Evolutionary conservation across 495 filamentous ascomycete species (phyloP).

Genomic region (Parachaetomium inaequale): DNA sequence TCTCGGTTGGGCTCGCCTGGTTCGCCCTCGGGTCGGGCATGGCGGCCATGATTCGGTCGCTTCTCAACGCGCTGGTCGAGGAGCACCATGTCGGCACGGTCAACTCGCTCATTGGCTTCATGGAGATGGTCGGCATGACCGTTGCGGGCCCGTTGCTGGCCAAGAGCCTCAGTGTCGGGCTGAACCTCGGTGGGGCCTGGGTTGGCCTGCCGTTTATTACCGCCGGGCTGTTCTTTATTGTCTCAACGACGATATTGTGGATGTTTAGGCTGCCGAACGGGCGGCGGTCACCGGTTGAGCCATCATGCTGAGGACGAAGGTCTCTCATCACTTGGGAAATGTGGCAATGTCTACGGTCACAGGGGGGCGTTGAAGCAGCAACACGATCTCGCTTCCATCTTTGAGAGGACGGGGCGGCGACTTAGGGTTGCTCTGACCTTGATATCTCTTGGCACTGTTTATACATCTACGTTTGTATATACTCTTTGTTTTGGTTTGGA

Average conservation of each 20-base stretch:
- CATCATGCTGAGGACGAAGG: neutral
- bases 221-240: conserved; percentile 22
- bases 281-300: conserved; percentile 2
- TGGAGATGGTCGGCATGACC: conserved; percentile 30
- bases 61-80: conserved; percentile 34
- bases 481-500: neutral
- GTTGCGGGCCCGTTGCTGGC: conserved; percentile 30
- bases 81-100: conserved; percentile 34
- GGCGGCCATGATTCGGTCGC: conserved; percentile 20
- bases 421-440: neutral
- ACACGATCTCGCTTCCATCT: neutral
- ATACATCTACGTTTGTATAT: no score
- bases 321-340: neutral
- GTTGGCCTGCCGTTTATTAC: conserved; percentile 31
- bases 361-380: neutral
- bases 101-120: conserved; percentile 31
- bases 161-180: conserved; percentile 27
- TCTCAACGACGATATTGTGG: conserved; percentile 23
- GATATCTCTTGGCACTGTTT: no score
- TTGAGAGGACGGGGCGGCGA: neutral
- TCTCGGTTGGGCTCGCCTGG: conserved; percentile 24
- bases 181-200: conserved; percentile 27
- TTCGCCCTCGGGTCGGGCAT: conserved; percentile 27
- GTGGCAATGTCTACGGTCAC: neutral
- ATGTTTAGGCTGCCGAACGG: conserved; percentile 20